Conservation (phyloP, 768 basidiomycete genomes). For the Termitomyces sp. region DNA sequence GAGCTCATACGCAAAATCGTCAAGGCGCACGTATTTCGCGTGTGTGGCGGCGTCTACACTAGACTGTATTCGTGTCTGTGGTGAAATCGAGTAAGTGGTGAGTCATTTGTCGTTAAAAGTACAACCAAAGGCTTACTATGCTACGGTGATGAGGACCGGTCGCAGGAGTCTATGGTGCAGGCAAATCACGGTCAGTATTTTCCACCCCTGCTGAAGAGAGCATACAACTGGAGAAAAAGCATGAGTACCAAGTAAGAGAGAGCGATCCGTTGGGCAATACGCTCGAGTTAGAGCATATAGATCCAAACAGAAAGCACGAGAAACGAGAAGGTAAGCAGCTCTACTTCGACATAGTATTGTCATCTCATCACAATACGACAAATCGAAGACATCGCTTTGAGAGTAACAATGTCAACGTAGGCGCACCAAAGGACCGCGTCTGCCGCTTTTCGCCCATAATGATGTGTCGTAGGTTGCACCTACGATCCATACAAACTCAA, state of each 20-base stretch:
- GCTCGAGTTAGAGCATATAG: neutral
- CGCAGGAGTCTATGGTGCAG: too few relatives aligned
- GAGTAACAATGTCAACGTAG: neutral
- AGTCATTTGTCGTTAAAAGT: neutral
- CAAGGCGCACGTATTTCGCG: neutral
- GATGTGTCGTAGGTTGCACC: neutral
- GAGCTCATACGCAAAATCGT: neutral
- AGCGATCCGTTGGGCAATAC: neutral
- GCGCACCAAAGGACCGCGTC: too few relatives aligned
- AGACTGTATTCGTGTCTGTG: neutral
- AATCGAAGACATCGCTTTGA: neutral
- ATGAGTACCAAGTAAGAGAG: neutral
- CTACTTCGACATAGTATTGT: neutral
- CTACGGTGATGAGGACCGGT: neutral
- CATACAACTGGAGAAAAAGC: neutral
- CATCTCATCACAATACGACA: neutral
- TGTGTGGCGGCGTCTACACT: slow-evolving; percentile 1
- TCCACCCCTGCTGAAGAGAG: neutral
- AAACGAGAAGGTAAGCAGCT: neutral
- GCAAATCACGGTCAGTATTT: neutral
- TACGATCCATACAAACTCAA: neutral
- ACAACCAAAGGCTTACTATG: neutral
- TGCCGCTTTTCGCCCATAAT: too few relatives aligned
- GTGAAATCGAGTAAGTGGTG: too few relatives aligned
- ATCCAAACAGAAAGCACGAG: neutral